phyloP scores from a whole-genome alignment of 345 rosid genomes.

The Viola odorata region DNA sequence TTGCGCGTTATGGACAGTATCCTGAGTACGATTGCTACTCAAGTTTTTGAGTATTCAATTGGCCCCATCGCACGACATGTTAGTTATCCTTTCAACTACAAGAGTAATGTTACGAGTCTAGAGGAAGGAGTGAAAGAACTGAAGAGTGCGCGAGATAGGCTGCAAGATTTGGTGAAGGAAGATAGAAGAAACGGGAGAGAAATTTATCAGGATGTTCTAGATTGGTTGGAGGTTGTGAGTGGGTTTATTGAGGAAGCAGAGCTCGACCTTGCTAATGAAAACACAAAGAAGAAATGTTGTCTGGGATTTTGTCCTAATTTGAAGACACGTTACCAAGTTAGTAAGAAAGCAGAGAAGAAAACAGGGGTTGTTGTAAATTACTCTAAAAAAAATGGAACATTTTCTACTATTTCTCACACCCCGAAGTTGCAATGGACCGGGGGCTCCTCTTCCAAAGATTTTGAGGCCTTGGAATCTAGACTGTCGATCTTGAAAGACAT shows the following conservation, averaged over 20 bases:
- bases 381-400: background rate
- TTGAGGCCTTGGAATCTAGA: constrained; percentile 5
- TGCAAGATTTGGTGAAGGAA: background rate
- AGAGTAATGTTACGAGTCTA: too few relatives aligned
- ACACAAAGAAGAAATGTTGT: background rate
- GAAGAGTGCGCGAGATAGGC: too few relatives aligned
- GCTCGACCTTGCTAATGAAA: background rate
- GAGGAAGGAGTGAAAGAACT: too few relatives aligned
- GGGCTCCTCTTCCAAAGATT: background rate
- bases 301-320: constrained; percentile 1
- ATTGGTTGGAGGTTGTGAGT: constrained; percentile 6
- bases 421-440: background rate
- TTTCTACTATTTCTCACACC: background rate
- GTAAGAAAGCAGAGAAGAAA: too few relatives aligned
- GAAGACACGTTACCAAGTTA: background rate
- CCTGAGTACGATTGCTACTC: too few relatives aligned
- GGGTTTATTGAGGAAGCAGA: background rate
- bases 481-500: background rate
- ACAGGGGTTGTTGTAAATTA: too few relatives aligned
- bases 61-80: too few relatives aligned
- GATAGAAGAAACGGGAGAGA: constrained; percentile 8
- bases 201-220: background rate
- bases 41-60: too few relatives aligned
- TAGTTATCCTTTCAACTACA: too few relatives aligned
- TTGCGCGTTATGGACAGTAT: too few relatives aligned